phyloP scores from a whole-genome alignment of 352 stramenopile genomes.

The Phytophthora sp. region DNA sequence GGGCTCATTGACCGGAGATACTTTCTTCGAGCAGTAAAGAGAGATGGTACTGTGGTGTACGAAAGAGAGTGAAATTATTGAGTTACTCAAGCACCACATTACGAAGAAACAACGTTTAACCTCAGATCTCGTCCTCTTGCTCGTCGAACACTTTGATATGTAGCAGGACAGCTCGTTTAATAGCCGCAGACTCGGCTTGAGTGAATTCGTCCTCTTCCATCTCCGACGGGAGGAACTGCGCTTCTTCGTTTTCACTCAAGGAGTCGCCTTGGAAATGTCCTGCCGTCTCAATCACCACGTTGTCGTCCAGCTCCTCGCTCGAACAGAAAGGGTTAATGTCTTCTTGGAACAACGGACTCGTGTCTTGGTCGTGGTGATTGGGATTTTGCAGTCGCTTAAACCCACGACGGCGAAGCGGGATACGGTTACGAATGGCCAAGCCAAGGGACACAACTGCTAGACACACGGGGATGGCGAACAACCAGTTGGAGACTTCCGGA shows the following conservation, averaged over 20 bases:
- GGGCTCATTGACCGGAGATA: slow-evolving; percentile 62
- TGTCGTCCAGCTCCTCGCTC: slow-evolving; percentile 22
- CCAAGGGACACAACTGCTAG: slow-evolving; percentile 52
- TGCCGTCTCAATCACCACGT: slow-evolving; percentile 45
- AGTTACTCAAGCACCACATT: neutral
- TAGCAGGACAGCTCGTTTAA: slow-evolving; percentile 34
- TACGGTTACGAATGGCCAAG: slow-evolving; percentile 39
- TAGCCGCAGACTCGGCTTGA: slow-evolving; percentile 26
- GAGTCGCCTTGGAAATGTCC: slow-evolving; percentile 34
- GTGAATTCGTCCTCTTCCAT: slow-evolving; percentile 20
- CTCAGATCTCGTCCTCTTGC: slow-evolving; percentile 18
- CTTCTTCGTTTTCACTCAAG: slow-evolving; percentile 29
- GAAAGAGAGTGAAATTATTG: slow-evolving; percentile 31
- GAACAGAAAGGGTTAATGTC: slow-evolving; percentile 83
- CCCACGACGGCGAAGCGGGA: slow-evolving; percentile 11
- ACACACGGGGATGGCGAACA: slow-evolving; percentile 47
- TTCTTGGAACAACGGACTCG: slow-evolving; percentile 35
- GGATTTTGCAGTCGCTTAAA: slow-evolving; percentile 53
- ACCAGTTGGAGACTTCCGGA: slow-evolving; percentile 47
- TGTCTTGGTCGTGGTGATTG: slow-evolving; percentile 18
- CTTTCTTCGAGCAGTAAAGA: slow-evolving; percentile 65
- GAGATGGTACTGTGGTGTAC: slow-evolving; percentile 60
- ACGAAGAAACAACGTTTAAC: too few relatives aligned
- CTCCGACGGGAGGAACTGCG: slow-evolving; percentile 23
- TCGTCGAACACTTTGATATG: slow-evolving; percentile 39